Conservation (phyloP, 2,329 filamentous ascomycete species). For the Penicillium sp. region DNA sequence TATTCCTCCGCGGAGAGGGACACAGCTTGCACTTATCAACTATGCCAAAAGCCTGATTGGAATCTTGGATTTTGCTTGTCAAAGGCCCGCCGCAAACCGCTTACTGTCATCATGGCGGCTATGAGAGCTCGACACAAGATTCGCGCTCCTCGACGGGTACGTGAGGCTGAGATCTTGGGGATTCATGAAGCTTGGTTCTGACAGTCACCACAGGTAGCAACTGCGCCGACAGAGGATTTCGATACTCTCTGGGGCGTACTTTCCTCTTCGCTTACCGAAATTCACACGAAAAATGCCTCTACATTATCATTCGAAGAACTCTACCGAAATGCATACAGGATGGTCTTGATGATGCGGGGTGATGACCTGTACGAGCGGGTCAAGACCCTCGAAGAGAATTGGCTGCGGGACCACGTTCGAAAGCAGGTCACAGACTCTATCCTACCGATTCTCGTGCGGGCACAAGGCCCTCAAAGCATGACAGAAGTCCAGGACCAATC, state of each 20-base stretch:
- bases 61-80: background rate
- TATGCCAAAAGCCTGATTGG: background rate
- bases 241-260: constrained; percentile 83
- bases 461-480: constrained; percentile 49
- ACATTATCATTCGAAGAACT: constrained; percentile 91
- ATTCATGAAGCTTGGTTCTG: constrained; percentile 16
- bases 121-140: constrained; percentile 66
- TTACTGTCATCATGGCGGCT: constrained; percentile 46
- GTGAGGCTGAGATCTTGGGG: constrained; percentile 30
- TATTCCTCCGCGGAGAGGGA: constrained; percentile 30
- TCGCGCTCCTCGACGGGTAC: constrained; percentile 67
- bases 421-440: constrained; percentile 72
- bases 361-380: constrained; percentile 79
- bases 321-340: constrained; percentile 91
- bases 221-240: constrained; percentile 71
- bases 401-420: constrained; percentile 76
- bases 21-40: background rate
- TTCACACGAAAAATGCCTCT: constrained; percentile 90
- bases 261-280: constrained; percentile 76
- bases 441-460: constrained; percentile 67
- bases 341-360: constrained; percentile 86
- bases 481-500: constrained; percentile 60
- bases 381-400: constrained; percentile 76
- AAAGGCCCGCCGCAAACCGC: background rate
- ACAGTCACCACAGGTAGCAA: constrained; percentile 52